Evolutionary conservation across 75 land plant species (phyloP).

Genomic region (Azolla pinnata): DNA sequence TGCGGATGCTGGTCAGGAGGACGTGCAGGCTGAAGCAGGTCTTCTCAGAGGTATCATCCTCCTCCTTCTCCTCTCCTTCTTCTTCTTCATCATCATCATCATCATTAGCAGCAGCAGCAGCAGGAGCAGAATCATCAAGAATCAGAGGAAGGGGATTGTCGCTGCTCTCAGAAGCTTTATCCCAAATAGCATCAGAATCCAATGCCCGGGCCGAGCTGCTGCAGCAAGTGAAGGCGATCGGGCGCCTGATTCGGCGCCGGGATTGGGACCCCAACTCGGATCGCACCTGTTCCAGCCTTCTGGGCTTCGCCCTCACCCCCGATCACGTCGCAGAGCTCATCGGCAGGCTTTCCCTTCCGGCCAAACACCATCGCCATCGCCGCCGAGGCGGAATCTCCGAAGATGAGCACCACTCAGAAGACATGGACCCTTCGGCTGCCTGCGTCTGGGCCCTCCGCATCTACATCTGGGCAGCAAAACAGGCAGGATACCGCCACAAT

Average conservation of each 20-base stretch:
- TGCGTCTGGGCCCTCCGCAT: background rate
- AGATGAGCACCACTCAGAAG: no score
- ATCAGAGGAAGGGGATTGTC: no score
- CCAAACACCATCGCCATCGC: no score
- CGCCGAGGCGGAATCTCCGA: no score
- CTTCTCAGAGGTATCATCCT: no score
- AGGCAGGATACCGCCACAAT: background rate
- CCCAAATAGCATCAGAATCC: background rate
- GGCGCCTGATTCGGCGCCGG: background rate
- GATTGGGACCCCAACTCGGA: constrained; percentile 6
- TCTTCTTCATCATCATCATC: no score
- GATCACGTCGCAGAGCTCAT: background rate
- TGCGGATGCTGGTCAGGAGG: no score
- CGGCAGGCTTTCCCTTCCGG: no score
- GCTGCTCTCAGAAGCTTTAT: background rate
- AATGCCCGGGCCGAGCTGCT: background rate
- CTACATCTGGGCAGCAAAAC: constrained; percentile 4
- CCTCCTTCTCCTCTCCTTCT: no score
- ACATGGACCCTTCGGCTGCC: constrained; percentile 1
- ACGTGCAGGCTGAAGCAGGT: no score
- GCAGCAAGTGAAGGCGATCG: background rate
- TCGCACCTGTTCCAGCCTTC: background rate
- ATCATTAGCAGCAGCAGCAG: no score
- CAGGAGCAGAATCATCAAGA: no score
- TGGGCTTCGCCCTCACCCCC: background rate